Evolutionary conservation across 2,329 filamentous ascomycete genomes (phyloP), one percentile per base, ranked within the genome.

Genomic region (Tolypocladium capitatum): DNA sequence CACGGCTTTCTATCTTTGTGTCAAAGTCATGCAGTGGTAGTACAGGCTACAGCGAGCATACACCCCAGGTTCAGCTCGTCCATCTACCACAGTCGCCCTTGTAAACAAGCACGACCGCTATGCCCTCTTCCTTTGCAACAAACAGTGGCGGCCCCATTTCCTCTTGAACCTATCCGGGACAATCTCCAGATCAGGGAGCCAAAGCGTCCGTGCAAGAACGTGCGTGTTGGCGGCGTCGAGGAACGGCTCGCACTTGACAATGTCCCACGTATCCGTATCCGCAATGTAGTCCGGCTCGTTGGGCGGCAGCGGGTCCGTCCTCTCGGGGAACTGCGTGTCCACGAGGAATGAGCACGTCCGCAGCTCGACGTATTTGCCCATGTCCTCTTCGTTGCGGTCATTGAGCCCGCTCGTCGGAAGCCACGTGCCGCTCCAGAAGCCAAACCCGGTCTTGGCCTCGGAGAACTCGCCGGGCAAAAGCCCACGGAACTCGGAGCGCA

Each of bases 381-480:
- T 63, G 61, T 98, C 92, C 64, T 96, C 90, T 54, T 82, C 72
- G 58, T 98, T 98, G 52, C 80, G 78, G 62, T 94, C 88, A 61
- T 98, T 98, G 81, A 98, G 87, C 3, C 91, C 91, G 44, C 72
- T 69, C 0, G 92, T 85, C 1, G 84, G 76, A 48, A 86, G 69
- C 80, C 88, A 94, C 1, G 90, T 87, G n/a, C 89, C 90, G 40
- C 85, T 78, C 66, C 85, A 87, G 52, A 87, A 73, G 3, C 82
- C 86, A 55, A 84, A 83, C 7, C 81, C 81, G 16, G 68, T 76
- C 20, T 73, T 71, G 1, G 82, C 83, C 64, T 94, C 84, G 18
- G 80, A 80, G 61, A 97, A 98, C 58, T 95, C 86, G 2, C 92
- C 92, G 0, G 92, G 92, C 5, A 98, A 70, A 18, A 98, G 71